These are phyloP conservation scores for Lodderomyces theae DNA, from an alignment of 1,139 yeast genomes.

Conservation along the genomic window DNA sequence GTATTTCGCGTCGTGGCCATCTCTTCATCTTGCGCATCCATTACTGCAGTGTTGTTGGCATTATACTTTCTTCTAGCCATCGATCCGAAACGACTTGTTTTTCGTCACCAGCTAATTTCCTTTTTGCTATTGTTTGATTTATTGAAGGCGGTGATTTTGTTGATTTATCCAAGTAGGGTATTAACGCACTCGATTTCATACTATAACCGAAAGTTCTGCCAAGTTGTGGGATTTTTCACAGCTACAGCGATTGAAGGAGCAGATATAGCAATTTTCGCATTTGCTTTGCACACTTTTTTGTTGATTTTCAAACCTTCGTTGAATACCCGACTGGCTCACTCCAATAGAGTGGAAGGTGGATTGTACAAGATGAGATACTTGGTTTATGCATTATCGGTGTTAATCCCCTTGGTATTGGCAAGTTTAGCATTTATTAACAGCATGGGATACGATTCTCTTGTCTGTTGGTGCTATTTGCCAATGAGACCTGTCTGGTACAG, in stretches of 20 bases:
- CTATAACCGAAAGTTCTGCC: conserved; percentile 55
- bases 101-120: conserved; percentile 70
- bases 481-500: conserved; percentile 73
- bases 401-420: conserved; percentile 69
- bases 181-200: conserved; percentile 49
- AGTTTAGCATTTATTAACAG: conserved; percentile 62
- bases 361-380: conserved; percentile 56
- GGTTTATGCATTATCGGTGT: conserved; percentile 58
- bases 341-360: conserved; percentile 64
- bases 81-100: conserved; percentile 59
- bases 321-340: conserved; percentile 44
- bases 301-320: conserved; percentile 62
- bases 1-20: conserved; percentile 53
- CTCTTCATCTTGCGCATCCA: conserved; percentile 55
- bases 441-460: conserved; percentile 59
- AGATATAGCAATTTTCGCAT: conserved; percentile 76
- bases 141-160: conserved; percentile 65
- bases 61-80: conserved; percentile 57
- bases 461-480: conserved; percentile 83
- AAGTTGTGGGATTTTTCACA: conserved; percentile 81
- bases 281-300: conserved; percentile 80
- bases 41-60: conserved; percentile 52
- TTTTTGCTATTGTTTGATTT: conserved; percentile 70
- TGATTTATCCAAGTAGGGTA: conserved; percentile 69
- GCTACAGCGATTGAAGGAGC: conserved; percentile 84